These are phyloP conservation scores for Epichloe hybrida DNA, from an alignment of 2,329 filamentous ascomycete species.

Conservation along the genomic window DNA sequence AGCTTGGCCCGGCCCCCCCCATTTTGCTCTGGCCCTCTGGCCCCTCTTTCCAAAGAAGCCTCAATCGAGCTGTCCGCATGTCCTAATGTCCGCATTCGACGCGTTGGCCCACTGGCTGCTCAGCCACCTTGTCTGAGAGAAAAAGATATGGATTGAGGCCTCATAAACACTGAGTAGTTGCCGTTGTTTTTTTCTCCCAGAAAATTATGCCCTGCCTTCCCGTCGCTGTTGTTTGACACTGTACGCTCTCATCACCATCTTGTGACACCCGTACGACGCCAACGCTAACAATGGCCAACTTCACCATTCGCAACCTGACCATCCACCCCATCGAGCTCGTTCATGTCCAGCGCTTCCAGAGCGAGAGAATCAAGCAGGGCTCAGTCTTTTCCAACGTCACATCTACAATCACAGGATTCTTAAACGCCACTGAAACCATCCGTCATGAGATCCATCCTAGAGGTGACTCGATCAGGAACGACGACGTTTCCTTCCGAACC, in stretches of 20 bases:
- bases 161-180: neutral
- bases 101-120: neutral
- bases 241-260: neutral
- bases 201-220: neutral
- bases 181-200: neutral
- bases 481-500: slow-evolving; percentile 50
- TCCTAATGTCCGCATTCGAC: neutral
- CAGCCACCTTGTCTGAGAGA: neutral
- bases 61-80: neutral
- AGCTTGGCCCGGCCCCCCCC: neutral
- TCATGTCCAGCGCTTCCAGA: slow-evolving; percentile 59
- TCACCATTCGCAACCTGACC: slow-evolving; percentile 76
- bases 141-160: neutral
- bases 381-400: slow-evolving; percentile 33
- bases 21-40: neutral
- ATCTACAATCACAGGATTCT: slow-evolving; percentile 27
- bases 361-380: slow-evolving; percentile 25
- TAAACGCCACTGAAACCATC: slow-evolving; percentile 27
- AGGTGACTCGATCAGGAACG: slow-evolving; percentile 44
- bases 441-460: slow-evolving; percentile 27
- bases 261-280: neutral
- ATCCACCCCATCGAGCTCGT: slow-evolving; percentile 59
- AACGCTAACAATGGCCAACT: slow-evolving; percentile 29
- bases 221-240: neutral
- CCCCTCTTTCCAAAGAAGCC: neutral